Evolutionary conservation across 139 green algal species (phyloP).

Genomic region (Micromonas commoda): DNA sequence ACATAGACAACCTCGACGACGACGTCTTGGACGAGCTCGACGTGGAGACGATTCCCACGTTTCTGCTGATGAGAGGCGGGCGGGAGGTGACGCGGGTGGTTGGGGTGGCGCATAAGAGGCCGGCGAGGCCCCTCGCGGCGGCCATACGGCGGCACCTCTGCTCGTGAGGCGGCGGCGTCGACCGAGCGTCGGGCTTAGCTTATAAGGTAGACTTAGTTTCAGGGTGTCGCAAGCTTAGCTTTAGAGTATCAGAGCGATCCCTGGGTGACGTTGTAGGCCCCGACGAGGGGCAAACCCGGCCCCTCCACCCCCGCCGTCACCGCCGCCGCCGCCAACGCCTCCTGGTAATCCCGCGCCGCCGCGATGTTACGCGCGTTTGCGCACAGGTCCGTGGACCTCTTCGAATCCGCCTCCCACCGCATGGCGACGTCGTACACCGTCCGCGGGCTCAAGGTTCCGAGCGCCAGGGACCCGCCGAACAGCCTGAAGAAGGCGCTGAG

Average conservation of each 20-base stretch:
- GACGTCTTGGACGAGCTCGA: background rate
- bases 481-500: background rate
- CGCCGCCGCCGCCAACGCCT: no score
- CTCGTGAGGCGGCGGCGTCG: no score
- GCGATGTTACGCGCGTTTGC: background rate
- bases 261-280: background rate
- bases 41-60: constrained; percentile 10
- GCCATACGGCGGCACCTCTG: background rate
- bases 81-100: background rate
- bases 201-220: no score
- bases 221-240: no score
- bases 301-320: background rate
- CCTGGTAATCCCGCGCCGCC: background rate
- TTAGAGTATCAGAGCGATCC: background rate
- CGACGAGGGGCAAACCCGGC: background rate
- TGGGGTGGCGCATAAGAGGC: constrained; percentile 2
- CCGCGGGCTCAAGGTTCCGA: background rate
- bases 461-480: background rate
- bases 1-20: constrained; percentile 2
- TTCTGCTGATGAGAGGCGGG: background rate
- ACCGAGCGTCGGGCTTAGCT: no score
- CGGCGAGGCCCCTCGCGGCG: background rate
- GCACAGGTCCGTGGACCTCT: background rate
- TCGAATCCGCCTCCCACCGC: background rate
- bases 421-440: background rate